phyloP scores from a whole-genome alignment of 306 rosid species.

The Heteromeles arbutifolia region DNA sequence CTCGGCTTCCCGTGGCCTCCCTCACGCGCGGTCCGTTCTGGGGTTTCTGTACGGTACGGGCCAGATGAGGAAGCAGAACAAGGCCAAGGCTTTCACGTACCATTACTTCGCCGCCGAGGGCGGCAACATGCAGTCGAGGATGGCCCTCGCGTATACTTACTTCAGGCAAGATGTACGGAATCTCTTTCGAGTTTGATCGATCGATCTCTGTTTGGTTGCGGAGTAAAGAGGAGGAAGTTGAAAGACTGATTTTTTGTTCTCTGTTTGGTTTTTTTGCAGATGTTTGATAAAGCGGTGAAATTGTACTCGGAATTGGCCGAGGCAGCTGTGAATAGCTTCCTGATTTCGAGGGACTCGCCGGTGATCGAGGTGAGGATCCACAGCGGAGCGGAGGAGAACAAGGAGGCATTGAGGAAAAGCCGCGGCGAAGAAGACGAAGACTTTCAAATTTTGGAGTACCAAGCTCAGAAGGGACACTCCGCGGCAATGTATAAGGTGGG shows the following conservation, averaged over 20 bases:
- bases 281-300: slow-evolving; percentile 76
- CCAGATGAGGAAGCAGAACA: slow-evolving; percentile 57
- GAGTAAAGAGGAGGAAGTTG: background rate
- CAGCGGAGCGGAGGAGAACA: slow-evolving; percentile 89
- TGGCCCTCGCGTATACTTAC: slow-evolving; percentile 89
- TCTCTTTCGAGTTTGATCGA: background rate
- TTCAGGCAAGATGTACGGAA: slow-evolving; percentile 75
- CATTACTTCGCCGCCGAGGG: slow-evolving; percentile 71
- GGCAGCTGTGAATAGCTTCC: slow-evolving; percentile 81
- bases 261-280: slow-evolving; percentile 28
- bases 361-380: slow-evolving; percentile 85
- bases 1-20: slow-evolving; percentile 37
- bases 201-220: slow-evolving; percentile 11
- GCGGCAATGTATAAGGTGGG: slow-evolving; percentile 93
- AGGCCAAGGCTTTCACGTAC: slow-evolving; percentile 58
- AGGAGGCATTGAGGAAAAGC: slow-evolving; percentile 81
- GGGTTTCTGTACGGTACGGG: slow-evolving; percentile 78
- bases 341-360: slow-evolving; percentile 80
- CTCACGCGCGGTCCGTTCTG: slow-evolving; percentile 65
- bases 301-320: slow-evolving; percentile 84
- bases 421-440: slow-evolving; percentile 95
- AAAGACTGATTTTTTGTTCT: background rate
- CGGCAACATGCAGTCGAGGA: slow-evolving; percentile 87
- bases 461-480: slow-evolving; percentile 91
- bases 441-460: slow-evolving; percentile 89